Conservation (phyloP, 1,139 yeast genomes). For the Arxiozyma heterogenica region DNA sequence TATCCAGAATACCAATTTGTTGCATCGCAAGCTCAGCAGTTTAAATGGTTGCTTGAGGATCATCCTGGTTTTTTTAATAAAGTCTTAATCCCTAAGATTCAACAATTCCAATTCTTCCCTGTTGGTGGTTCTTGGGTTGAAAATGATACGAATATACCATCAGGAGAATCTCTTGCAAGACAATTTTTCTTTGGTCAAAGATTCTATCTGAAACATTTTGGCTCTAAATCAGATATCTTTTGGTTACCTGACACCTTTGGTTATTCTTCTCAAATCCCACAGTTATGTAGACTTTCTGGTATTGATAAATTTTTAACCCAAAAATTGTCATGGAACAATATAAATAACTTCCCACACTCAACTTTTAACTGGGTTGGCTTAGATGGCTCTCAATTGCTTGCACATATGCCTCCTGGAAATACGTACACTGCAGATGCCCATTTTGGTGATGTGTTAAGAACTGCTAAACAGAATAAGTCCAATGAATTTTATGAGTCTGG, state of each 20-base stretch:
- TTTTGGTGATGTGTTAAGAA: slow-evolving; percentile 82
- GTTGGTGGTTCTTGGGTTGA: slow-evolving; percentile 98
- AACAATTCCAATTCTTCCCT: slow-evolving; percentile 71
- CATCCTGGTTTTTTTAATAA: slow-evolving; percentile 70
- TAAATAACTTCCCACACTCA: slow-evolving; percentile 77
- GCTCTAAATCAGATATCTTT: slow-evolving; percentile 60
- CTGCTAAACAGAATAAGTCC: slow-evolving; percentile 74
- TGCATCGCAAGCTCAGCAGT: slow-evolving; percentile 94
- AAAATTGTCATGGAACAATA: slow-evolving; percentile 91
- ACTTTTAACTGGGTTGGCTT: slow-evolving; percentile 94
- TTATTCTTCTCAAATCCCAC: slow-evolving; percentile 90
- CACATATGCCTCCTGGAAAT: slow-evolving; percentile 97
- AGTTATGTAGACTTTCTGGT: slow-evolving; percentile 76
- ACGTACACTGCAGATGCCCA: slow-evolving; percentile 91
- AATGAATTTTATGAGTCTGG: slow-evolving; percentile 73
- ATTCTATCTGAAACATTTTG: slow-evolving; percentile 71
- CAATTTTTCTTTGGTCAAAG: slow-evolving; percentile 89
- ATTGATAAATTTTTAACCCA: slow-evolving; percentile 83
- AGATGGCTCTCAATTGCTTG: slow-evolving; percentile 85
- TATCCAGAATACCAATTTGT: slow-evolving; percentile 92
- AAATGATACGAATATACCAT: slow-evolving; percentile 88
- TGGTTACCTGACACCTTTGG: slow-evolving; percentile 99
- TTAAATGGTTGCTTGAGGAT: slow-evolving; percentile 77
- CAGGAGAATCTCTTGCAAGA: slow-evolving; percentile 81
- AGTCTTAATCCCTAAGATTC: slow-evolving; percentile 52